Evolutionary conservation across 768 basidiomycete species (phyloP).

Genomic region (Tylopilus vinaceipallidus): DNA sequence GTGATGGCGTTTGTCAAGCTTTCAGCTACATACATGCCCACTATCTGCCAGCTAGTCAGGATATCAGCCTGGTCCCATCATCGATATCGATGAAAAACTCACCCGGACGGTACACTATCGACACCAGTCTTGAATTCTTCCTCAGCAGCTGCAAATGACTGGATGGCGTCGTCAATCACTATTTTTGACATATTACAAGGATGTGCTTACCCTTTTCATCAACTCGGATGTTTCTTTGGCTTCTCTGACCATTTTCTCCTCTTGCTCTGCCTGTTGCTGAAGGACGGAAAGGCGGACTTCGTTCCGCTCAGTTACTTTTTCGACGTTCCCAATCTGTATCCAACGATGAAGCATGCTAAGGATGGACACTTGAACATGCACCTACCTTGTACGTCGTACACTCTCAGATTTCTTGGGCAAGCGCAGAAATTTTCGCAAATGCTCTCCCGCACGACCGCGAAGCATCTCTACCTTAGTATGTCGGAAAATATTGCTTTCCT

Average conservation of each 20-base stretch:
- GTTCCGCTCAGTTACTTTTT: conserved; percentile 10
- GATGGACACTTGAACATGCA: background rate
- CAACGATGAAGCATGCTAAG: background rate
- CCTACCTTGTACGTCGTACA: conserved; percentile 18
- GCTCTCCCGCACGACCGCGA: conserved; percentile 15
- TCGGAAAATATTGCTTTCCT: background rate
- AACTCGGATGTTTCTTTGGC: conserved; percentile 15
- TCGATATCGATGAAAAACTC: too few relatives aligned
- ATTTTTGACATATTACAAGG: too few relatives aligned
- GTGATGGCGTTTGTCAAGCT: conserved; percentile 10
- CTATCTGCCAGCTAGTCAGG: conserved; percentile 8
- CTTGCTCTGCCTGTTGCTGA: conserved; percentile 13
- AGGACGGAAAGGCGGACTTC: conserved; percentile 18
- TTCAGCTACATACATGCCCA: conserved; percentile 17
- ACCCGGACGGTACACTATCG: conserved; percentile 16
- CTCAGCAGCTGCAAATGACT: conserved; percentile 18
- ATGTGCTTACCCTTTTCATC: conserved; percentile 14
- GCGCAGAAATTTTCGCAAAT: conserved; percentile 13
- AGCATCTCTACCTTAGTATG: conserved; percentile 4
- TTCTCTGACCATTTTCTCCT: conserved; percentile 11
- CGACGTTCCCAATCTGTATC: conserved; percentile 10
- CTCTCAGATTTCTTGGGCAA: conserved; percentile 20
- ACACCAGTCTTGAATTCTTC: conserved; percentile 16
- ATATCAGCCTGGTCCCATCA: background rate
- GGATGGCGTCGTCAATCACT: background rate